Evolutionary conservation across 345 rosid species (phyloP), one percentile per base, ranked within the genome.

Genomic region (Syzygium oleosum): DNA sequence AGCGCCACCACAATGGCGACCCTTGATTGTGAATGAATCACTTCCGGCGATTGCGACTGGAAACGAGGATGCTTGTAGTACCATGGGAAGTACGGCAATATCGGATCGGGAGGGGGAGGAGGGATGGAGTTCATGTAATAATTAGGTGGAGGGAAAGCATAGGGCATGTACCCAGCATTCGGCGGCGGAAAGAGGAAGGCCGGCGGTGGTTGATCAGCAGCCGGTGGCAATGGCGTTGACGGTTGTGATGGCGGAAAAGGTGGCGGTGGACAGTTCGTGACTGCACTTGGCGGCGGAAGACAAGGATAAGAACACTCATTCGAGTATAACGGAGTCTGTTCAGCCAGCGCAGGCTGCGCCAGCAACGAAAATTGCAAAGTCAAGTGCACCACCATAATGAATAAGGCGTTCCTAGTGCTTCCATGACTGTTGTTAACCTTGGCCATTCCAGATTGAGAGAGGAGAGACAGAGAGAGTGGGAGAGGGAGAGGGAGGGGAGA

Each of bases 21-120:
- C 80, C 13, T 68, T 10, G 80, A 41, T 34, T 34, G 80, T 0
- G 46, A 68, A 68, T 17, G 80, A 17, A 17, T 68, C 51, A 89
- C 90, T 53, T n/a, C 52, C 5, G 91, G 86, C n/a, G 51, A 80
- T n/a, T 84, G 87, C 11, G 88, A 56, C 7, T 88, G 89, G 8
- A 92, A 93, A 3, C 91, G 93, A 73, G 95, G 95, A 52, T 89
- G 73, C 91, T 84, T 89, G 92, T 92, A 94, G 85, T 92, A 93
- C 94, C 94, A 93, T 51, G 94, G 95, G 53, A 91, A 94, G 63
- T 90, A 91, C 22, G 93, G 93, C 87, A 90, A 52, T 84, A 92
- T 91, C 51, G 94, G 95, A 85, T 93, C 90, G 7, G 95, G 95
- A 52, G 94, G 95, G 23, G 95, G 95, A 49, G 95, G 94, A 6